Evolutionary conservation across 169 alveolate genomes (phyloP).

Genomic region (Eimeria zaria): DNA sequence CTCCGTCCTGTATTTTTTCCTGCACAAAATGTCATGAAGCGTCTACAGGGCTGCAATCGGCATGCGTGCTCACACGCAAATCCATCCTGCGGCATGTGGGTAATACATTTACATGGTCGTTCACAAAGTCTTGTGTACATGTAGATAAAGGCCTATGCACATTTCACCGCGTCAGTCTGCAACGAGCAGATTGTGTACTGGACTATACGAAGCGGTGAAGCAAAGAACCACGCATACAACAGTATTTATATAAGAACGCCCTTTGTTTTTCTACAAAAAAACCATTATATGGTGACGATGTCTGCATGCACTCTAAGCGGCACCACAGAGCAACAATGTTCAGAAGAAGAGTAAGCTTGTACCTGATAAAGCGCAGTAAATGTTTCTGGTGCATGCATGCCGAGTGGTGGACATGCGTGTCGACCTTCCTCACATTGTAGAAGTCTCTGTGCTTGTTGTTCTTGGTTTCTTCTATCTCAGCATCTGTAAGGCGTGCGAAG

Average conservation of each 20-base stretch:
- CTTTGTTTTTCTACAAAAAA: background rate
- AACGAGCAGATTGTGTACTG: background rate
- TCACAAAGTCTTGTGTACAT: background rate
- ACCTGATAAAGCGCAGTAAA: slow-evolving; percentile 93
- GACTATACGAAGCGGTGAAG: background rate
- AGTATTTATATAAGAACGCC: background rate
- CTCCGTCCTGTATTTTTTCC: slow-evolving; percentile 90
- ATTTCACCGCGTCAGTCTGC: background rate
- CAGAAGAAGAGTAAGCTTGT: background rate
- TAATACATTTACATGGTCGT: background rate
- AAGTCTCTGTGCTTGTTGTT: slow-evolving; percentile 92
- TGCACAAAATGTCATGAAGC: slow-evolving; percentile 29
- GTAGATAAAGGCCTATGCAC: background rate
- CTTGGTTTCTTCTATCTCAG: slow-evolving; percentile 80
- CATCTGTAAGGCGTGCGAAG: background rate
- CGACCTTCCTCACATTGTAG: slow-evolving; percentile 96
- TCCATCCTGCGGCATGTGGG: background rate
- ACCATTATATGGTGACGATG: background rate
- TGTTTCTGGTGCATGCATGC: slow-evolving; percentile 96
- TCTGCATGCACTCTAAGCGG: background rate
- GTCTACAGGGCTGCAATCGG: background rate
- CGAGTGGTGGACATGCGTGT: slow-evolving; percentile 97
- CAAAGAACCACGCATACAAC: background rate
- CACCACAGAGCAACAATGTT: background rate
- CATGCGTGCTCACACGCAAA: background rate